Base-by-base conservation (phyloP, 495 filamentous ascomycete genomes). In the Penicillium ochrochloron region DNA sequence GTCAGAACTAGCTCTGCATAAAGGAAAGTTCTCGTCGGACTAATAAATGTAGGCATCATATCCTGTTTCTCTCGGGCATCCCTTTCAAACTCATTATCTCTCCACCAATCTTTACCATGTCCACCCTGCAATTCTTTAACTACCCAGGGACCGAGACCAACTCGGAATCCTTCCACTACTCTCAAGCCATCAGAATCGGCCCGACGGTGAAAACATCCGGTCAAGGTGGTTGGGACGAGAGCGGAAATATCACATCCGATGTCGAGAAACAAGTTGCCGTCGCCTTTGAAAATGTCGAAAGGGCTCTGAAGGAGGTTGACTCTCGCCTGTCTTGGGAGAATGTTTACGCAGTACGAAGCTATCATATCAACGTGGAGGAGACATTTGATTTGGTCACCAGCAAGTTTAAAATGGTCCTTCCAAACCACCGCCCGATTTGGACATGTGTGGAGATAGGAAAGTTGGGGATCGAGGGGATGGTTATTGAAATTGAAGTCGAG, bases 91-190 rank as follows among this genome's bases (percentile, higher is more conserved):
- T 48, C 44, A 23, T 4, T 23, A 12, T 17, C 15, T 23, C 9
- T 12, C 0, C 21, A 15, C 0, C 9, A 23, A 15, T 21, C 19
- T 23, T 7, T 48, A 14, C 5, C 44, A 23, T 48, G 8, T 11
- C 19, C 21, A 48, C 10, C 21, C 58, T 66, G 59, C 59, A 62
- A 27, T 66, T 62, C 53, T 62, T 48, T 59, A 62, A 66, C 33
- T 66, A 66, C 37, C 54, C 64, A 19, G 64, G 64, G 50, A 66
- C 64, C 31, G 64, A 62, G 35, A 19, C 53, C 25, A 66, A 66
- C 59, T 66, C 64, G 29, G 46, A 66, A 57, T 57, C 59, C 31
- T 66, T 66, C 53, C 64, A 66, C 29, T 66, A 66, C 34, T 66
- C 64, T n/a, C 64, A 66, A 59, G 52, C 64, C 14, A 46, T 57